These are phyloP conservation scores for Skeletonema potamos DNA, from an alignment of 108 stramenopile species.

Conservation along the genomic window DNA sequence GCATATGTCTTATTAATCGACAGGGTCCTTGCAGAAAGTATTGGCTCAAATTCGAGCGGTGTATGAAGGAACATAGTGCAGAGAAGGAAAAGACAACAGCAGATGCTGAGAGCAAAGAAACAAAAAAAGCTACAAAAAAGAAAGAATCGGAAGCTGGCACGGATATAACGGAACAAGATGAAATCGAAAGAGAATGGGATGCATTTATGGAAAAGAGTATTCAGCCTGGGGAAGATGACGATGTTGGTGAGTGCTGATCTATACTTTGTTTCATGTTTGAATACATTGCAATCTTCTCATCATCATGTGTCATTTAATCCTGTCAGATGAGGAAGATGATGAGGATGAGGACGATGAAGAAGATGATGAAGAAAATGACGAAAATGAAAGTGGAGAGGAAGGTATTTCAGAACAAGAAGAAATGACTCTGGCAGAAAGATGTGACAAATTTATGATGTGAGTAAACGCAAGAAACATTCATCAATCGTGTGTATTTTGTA, in stretches of 20 bases:
- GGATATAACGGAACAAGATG: neutral
- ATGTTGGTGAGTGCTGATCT: slow-evolving; percentile 10
- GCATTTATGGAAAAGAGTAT: slow-evolving; percentile 50
- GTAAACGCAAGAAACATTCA: neutral
- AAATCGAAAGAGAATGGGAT: slow-evolving; percentile 42
- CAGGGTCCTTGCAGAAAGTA: slow-evolving; percentile 84
- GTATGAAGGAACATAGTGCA: slow-evolving; percentile 77
- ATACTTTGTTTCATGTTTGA: neutral
- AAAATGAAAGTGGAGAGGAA: slow-evolving; percentile 25
- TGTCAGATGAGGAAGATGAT: slow-evolving; percentile 25
- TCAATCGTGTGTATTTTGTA: neutral
- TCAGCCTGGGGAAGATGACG: slow-evolving; percentile 42
- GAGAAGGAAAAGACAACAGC: slow-evolving; percentile 34
- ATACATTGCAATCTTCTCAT: neutral
- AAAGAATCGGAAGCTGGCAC: neutral
- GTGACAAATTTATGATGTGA: slow-evolving; percentile 64
- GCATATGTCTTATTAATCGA: slow-evolving; percentile 83
- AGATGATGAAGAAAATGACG: slow-evolving; percentile 29
- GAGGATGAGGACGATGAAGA: slow-evolving; percentile 42
- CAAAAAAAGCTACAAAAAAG: neutral
- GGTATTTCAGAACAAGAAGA: slow-evolving; percentile 14
- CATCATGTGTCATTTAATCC: neutral
- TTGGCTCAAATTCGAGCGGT: slow-evolving; percentile 83
- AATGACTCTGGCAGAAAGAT: slow-evolving; percentile 44
- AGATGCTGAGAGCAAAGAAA: neutral